Percentiles rank a stretch among this genome's conserved stretches.
Evolutionary conservation across 768 basidiomycete genomes (phyloP).

Genomic region (Rhodotorula sphaerocarpa): DNA sequence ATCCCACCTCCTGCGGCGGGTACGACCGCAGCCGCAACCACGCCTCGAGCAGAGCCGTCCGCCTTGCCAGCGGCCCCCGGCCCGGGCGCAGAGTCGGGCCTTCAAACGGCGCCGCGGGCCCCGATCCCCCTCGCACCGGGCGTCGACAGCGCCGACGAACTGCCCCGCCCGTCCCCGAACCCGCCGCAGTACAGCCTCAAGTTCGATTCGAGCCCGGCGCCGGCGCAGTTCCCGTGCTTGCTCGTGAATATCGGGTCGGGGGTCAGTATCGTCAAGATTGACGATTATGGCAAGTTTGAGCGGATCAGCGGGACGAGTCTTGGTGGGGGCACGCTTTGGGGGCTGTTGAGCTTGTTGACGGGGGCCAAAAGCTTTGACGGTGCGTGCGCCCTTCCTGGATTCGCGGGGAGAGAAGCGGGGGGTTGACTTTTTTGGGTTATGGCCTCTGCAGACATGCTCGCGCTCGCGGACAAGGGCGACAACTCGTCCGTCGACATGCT

Average conservation of each 20-base stretch:
- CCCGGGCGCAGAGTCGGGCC: not conserved
- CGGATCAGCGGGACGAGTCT: constrained; percentile 94
- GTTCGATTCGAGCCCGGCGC: constrained; percentile 72
- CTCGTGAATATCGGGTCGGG: constrained; percentile 98
- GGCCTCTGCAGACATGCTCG: constrained; percentile 72
- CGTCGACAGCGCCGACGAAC: constrained; percentile 44
- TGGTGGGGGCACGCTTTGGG: constrained; percentile 97
- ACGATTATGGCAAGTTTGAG: constrained; percentile 89
- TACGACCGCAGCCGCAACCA: too few species aligned
- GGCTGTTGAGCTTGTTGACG: constrained; percentile 84
- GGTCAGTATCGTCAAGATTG: constrained; percentile 93
- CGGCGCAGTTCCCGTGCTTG: constrained; percentile 78
- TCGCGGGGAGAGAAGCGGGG: too few species aligned
- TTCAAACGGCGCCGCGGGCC: not conserved
- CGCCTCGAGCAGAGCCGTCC: too few species aligned
- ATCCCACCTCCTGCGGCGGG: too few species aligned
- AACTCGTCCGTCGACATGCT: constrained; percentile 95
- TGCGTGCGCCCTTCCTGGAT: too few species aligned
- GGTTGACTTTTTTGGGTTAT: too few species aligned
- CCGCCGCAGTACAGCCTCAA: constrained; percentile 81
- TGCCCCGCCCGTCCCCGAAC: constrained; percentile 81
- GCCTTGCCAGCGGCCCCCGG: too few species aligned
- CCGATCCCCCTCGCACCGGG: not conserved
- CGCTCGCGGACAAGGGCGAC: constrained; percentile 84
- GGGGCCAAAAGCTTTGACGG: constrained; percentile 92